Base-by-base conservation (phyloP, 1,139 yeast species). In the Pneumocystis sp. region DNA sequence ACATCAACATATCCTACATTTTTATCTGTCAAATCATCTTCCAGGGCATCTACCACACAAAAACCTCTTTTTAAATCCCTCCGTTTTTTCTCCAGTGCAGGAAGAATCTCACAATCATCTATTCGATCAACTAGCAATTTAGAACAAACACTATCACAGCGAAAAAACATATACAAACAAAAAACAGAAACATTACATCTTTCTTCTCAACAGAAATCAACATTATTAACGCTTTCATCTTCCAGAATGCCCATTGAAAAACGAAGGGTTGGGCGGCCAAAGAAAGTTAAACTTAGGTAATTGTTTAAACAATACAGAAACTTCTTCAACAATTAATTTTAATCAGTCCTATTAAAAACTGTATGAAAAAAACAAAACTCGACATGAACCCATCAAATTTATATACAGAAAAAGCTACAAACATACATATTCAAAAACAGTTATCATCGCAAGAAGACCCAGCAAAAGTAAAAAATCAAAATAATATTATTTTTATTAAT, bases 391-490 rank as follows among this genome's bases (percentile, higher is more conserved):
- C 21, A 10, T 4, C 57, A n/a, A 29, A 21, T 25, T 21, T 50
- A 21, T 50, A 50, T 50, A 25, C 57, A 50, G 29, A 4, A 50
- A 50, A 21, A 29, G 21, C 57, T 21, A 50, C 29, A 12, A 21
- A 50, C n/a, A 25, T 15, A 29, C 31, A 21, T 4, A n/a, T 50
- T 50, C 57, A 50, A 25, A 12, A 25, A 3, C 57, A 50, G 25
- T n/a, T 7, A 19, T 50, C 57, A 25, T 50, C 57, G 25, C 57
- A 50, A 50, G 57, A 50, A 12, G 57, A 50, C 31, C 57, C 57
- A 25, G 25, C 57, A 21, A 50, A 68, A 63, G 64, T 64, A 66
- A 63, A 15, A 3, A n/a, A 21, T 25, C 21, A 44, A 25, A 61
- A 61, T 34, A 31, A 61, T 25, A 37, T 42, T 61, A 42, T 44